A percentile compares a stretch with the other conserved stretches of the same genome.
These are phyloP conservation scores for Tetracladium setigerum DNA, from an alignment of 495 filamentous ascomycete species.

Conservation along the genomic window DNA sequence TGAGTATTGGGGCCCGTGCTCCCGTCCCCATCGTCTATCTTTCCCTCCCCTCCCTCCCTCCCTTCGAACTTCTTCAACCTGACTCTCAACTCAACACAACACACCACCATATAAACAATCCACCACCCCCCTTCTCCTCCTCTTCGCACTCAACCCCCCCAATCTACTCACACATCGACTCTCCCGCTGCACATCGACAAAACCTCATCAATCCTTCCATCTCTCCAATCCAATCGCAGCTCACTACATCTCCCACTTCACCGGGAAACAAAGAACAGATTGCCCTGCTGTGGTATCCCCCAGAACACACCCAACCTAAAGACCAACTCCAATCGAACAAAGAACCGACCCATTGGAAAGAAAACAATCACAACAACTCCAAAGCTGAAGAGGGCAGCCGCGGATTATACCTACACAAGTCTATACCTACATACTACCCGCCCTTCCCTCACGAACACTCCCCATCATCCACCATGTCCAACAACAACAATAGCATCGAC, in stretches of 20 bases:
- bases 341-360: background rate
- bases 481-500: slow-evolving; percentile 28
- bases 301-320: background rate
- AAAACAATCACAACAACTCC: background rate
- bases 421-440: background rate
- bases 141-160: background rate
- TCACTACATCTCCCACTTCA: background rate
- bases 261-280: no score
- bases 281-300: background rate
- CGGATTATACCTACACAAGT: slow-evolving; percentile 3
- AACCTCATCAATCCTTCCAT: background rate
- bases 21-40: no score
- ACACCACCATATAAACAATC: no score
- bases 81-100: no score
- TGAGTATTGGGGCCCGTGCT: no score
- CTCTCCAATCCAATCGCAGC: background rate
- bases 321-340: background rate
- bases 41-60: no score
- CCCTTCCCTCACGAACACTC: background rate
- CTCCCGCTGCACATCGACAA: background rate
- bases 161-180: background rate
- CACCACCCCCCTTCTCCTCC: background rate
- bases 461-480: slow-evolving; percentile 30
- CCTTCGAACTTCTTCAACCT: no score
- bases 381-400: slow-evolving; percentile 20